Percentiles rank a stretch among this genome's conserved stretches.
Evolutionary conservation across 495 filamentous ascomycete species (phyloP).

Genomic region (Viridothelium virens): DNA sequence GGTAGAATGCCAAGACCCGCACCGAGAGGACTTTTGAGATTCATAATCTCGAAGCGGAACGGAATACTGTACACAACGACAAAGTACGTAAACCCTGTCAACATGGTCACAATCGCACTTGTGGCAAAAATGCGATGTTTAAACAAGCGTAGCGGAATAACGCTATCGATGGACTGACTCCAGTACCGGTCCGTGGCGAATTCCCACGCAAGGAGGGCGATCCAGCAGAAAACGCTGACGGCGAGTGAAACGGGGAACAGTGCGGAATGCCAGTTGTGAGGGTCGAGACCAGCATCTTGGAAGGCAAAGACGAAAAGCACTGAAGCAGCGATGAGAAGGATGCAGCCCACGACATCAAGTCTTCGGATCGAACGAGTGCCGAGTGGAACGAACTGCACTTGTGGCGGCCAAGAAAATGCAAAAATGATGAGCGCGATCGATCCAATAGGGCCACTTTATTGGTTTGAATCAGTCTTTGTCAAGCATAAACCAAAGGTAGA

Average conservation of each 20-base stretch:
- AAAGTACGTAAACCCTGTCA: conserved; percentile 15
- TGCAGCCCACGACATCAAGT: conserved; percentile 11
- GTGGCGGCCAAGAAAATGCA: background rate
- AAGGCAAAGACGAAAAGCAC: conserved; percentile 14
- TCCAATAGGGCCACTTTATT: background rate
- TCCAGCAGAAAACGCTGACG: background rate
- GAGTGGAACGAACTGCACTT: background rate
- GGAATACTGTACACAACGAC: conserved; percentile 15
- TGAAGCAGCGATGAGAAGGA: conserved; percentile 13
- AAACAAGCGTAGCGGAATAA: background rate
- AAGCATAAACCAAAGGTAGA: background rate
- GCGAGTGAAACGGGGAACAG: conserved; percentile 12
- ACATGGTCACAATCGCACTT: background rate
- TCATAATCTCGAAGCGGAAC: conserved; percentile 18
- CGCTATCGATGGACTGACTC: background rate
- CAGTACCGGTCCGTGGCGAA: background rate
- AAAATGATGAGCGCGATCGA: background rate
- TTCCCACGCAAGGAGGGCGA: conserved; percentile 8
- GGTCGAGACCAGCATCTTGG: conserved; percentile 12
- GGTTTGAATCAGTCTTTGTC: background rate
- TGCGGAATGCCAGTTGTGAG: conserved; percentile 7
- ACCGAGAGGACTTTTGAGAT: conserved; percentile 14
- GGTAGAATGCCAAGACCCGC: conserved; percentile 15
- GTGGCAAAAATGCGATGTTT: background rate
- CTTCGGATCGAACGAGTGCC: conserved; percentile 6